Evolutionary conservation across 2,329 filamentous ascomycete species (phyloP).

Genomic region (Aureobasidium vineae): DNA sequence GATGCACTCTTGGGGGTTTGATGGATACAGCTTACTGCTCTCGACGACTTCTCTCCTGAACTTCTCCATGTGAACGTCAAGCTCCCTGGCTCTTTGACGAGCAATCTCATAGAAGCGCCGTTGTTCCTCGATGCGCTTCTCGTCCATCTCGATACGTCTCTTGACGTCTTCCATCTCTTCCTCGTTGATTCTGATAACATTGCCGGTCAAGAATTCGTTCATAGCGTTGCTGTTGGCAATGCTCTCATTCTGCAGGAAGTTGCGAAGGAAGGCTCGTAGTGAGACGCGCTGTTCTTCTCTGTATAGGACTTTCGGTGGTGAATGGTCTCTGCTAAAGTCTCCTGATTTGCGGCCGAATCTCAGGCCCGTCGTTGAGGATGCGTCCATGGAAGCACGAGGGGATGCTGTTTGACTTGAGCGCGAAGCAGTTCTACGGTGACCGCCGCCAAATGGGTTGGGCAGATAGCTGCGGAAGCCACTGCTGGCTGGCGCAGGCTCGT

Average conservation of each 20-base stretch:
- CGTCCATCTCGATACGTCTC: slow-evolving; percentile 76
- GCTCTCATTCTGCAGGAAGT: slow-evolving; percentile 77
- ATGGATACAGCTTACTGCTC: slow-evolving; percentile 57
- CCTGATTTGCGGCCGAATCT: slow-evolving; percentile 28
- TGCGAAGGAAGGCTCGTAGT: slow-evolving; percentile 84
- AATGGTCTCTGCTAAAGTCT: slow-evolving; percentile 29
- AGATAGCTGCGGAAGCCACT: slow-evolving; percentile 48
- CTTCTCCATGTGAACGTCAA: slow-evolving; percentile 96
- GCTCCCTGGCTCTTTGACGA: slow-evolving; percentile 79
- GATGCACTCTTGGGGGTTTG: neutral
- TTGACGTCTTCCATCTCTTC: slow-evolving; percentile 82
- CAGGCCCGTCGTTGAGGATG: slow-evolving; percentile 30
- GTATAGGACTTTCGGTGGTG: slow-evolving; percentile 58
- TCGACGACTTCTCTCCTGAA: slow-evolving; percentile 68
- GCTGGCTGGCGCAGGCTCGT: slow-evolving; percentile 27
- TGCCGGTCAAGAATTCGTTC: slow-evolving; percentile 72
- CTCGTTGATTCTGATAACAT: slow-evolving; percentile 72
- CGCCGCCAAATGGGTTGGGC: slow-evolving; percentile 28
- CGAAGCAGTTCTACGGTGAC: slow-evolving; percentile 30
- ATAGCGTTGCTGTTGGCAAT: slow-evolving; percentile 81
- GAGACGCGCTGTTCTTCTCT: slow-evolving; percentile 90
- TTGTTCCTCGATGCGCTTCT: slow-evolving; percentile 87
- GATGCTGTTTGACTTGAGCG: slow-evolving; percentile 30
- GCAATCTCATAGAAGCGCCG: slow-evolving; percentile 95
- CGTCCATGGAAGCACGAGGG: slow-evolving; percentile 38